These are phyloP conservation scores for Cicer chorassanicum DNA, from an alignment of 306 rosid species.

Conservation along the genomic window DNA sequence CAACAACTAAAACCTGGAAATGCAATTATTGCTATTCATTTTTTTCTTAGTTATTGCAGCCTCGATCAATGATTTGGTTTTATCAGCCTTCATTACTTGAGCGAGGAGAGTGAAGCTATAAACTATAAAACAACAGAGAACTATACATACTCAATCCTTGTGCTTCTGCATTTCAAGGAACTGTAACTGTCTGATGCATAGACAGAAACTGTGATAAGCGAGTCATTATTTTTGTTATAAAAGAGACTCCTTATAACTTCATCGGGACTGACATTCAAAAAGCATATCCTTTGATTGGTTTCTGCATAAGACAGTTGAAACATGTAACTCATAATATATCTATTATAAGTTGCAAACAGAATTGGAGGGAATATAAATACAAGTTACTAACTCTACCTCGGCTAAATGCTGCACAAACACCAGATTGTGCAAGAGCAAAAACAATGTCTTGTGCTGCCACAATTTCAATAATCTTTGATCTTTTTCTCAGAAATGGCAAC, in stretches of 20 bases:
- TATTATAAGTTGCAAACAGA: slow-evolving; percentile 35
- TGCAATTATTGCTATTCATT: slow-evolving; percentile 8
- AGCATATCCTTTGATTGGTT: slow-evolving; percentile 91
- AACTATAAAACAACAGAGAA: slow-evolving; percentile 24
- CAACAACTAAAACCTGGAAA: slow-evolving; percentile 25
- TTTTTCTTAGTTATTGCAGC: slow-evolving; percentile 1
- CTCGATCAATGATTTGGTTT: background rate
- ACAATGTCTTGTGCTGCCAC: slow-evolving; percentile 69
- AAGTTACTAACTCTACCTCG: slow-evolving; percentile 51
- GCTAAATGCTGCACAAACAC: slow-evolving; percentile 72
- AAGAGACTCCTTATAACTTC: slow-evolving; percentile 98
- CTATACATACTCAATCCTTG: slow-evolving; percentile 86
- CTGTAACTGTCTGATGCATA: slow-evolving; percentile 99
- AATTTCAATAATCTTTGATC: slow-evolving; percentile 66
- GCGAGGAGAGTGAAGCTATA: background rate
- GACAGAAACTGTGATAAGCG: slow-evolving; percentile 98
- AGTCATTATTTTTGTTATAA: slow-evolving; percentile 95
- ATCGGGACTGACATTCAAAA: slow-evolving; percentile 94
- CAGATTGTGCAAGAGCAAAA: slow-evolving; percentile 71
- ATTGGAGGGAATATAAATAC: background rate
- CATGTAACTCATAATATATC: slow-evolving; percentile 20
- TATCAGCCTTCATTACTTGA: background rate
- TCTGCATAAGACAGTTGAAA: slow-evolving; percentile 66
- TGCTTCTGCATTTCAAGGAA: slow-evolving; percentile 97
- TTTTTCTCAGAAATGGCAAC: slow-evolving; percentile 61